phyloP scores from a whole-genome alignment of 345 rosid genomes.

The Hevea brasiliensis region DNA sequence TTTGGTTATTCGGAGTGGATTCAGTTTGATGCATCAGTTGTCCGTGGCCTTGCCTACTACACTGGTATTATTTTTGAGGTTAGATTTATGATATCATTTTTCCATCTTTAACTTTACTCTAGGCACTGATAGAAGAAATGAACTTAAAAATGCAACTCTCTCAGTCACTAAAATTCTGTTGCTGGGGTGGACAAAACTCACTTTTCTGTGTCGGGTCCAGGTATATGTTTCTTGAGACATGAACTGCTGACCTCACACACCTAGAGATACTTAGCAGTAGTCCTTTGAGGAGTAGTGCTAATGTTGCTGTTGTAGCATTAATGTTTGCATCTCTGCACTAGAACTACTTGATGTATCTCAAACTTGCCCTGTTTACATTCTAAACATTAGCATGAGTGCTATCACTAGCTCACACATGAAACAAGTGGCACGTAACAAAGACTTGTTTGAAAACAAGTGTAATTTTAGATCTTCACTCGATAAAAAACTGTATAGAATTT shows the following conservation, averaged over 20 bases:
- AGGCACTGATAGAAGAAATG: constrained; percentile 1
- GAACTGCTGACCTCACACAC: background rate
- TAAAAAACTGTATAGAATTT: background rate
- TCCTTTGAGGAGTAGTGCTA: background rate
- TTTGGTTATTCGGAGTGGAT: constrained; percentile 93
- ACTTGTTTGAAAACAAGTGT: background rate
- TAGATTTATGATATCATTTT: constrained; percentile 26
- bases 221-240: background rate
- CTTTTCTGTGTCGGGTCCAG: background rate
- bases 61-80: constrained; percentile 98
- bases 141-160: no score
- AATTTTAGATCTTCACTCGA: background rate
- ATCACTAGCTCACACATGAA: background rate
- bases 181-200: background rate
- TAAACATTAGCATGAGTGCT: background rate
- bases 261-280: background rate
- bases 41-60: constrained; percentile 97
- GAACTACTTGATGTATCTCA: no score
- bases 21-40: constrained; percentile 94
- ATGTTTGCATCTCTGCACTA: no score
- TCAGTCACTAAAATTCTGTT: no score
- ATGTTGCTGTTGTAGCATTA: no score
- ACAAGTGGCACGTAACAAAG: background rate
- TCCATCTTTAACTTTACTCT: background rate
- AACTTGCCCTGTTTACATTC: no score